A percentile compares a stretch with the other conserved stretches of the same genome.
phyloP scores from a whole-genome alignment of 768 basidiomycete genomes.

The Trametes meyenii region DNA sequence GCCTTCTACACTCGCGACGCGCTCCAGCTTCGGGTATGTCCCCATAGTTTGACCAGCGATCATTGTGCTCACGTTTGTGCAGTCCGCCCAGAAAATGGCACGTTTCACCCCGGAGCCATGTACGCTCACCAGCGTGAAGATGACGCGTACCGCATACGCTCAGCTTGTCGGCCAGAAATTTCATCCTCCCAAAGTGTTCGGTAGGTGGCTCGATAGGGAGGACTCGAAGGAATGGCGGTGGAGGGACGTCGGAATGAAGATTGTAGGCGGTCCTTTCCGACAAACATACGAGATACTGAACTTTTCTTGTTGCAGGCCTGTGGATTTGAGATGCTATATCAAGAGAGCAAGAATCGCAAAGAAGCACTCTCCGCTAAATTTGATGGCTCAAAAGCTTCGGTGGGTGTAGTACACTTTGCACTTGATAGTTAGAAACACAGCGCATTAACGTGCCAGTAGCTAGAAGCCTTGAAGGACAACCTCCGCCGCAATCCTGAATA shows the following conservation, averaged over 20 bases:
- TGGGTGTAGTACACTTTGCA: conserved; percentile 29
- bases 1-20: conserved; percentile 96
- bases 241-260: conserved; percentile 91
- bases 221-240: conserved; percentile 72
- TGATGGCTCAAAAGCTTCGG: conserved; percentile 45
- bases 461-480: conserved; percentile 67
- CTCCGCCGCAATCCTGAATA: conserved; percentile 72
- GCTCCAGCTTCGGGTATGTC: conserved; percentile 78
- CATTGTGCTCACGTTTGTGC: neutral
- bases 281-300: neutral
- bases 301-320: conserved; percentile 58
- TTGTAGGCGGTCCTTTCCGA: conserved; percentile 51
- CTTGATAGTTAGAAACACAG: conserved; percentile 28
- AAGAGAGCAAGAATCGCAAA: conserved; percentile 71
- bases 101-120: conserved; percentile 80
- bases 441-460: conserved; percentile 38
- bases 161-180: conserved; percentile 92
- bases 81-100: conserved; percentile 89
- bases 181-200: conserved; percentile 88
- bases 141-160: conserved; percentile 94
- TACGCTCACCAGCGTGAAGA: conserved; percentile 61
- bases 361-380: conserved; percentile 42
- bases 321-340: conserved; percentile 96
- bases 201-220: conserved; percentile 65
- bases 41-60: neutral